Conservation (phyloP, 345 rosid species). For the Salix exigua region DNA sequence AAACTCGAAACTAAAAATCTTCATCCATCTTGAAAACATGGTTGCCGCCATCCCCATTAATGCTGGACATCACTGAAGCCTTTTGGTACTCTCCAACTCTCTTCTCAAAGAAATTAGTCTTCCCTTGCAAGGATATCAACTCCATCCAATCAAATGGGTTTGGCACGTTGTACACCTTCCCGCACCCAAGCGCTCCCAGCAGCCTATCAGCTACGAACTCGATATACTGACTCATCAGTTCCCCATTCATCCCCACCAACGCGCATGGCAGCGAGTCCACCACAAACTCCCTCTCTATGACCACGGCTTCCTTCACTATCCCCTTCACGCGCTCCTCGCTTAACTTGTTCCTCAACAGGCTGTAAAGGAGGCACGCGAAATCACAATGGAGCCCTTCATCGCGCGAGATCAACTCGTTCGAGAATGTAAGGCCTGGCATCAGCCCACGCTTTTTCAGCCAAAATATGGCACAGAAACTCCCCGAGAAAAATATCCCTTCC, state of each 20-base stretch:
- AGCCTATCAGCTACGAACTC: slow-evolving; percentile 84
- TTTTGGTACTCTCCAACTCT: slow-evolving; percentile 79
- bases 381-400: slow-evolving; percentile 96
- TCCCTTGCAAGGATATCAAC: slow-evolving; percentile 76
- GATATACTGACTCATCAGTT: slow-evolving; percentile 76
- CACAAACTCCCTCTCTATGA: slow-evolving; percentile 86
- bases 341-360: slow-evolving; percentile 44
- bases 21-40: slow-evolving; percentile 74
- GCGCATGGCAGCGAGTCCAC: slow-evolving; percentile 91
- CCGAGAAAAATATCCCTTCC: slow-evolving; percentile 94
- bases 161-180: slow-evolving; percentile 51
- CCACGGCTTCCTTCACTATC: slow-evolving; percentile 75
- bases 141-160: slow-evolving; percentile 98
- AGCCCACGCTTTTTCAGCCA: slow-evolving; percentile 91
- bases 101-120: slow-evolving; percentile 84
- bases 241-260: slow-evolving; percentile 80
- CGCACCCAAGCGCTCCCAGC: slow-evolving; percentile 60
- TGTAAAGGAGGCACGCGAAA: slow-evolving; percentile 77
- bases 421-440: slow-evolving; percentile 91
- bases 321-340: slow-evolving; percentile 70
- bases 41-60: slow-evolving; percentile 49
- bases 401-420: slow-evolving; percentile 87
- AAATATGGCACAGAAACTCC: slow-evolving; percentile 83
- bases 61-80: slow-evolving; percentile 69
- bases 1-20: slow-evolving; percentile 46